Evolutionary conservation across 2,329 filamentous ascomycete genomes (phyloP), one percentile per base, ranked within the genome.

Genomic region (Endoconidiophora polonica): DNA sequence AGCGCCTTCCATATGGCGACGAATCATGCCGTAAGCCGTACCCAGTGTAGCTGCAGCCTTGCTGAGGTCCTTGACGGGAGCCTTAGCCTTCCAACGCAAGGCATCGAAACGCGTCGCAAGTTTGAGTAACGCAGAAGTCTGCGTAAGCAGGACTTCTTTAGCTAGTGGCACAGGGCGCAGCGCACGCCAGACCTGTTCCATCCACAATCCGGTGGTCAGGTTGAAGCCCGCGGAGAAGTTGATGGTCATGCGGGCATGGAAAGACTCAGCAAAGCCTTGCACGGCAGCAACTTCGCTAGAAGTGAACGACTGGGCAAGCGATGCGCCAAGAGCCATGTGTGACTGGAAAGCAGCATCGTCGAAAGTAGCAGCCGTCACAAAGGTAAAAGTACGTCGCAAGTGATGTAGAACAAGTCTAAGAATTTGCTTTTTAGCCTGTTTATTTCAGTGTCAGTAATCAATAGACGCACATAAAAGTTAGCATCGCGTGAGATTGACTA

Each of bases 141-240:
- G 69, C 24, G 68, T 61, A 40, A 79, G 62, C 0, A 68, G 65
- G 3, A 59, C 57, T 22, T 65, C 61, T 16, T 69, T 68, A 1
- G 69, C 63, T 20, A 79, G 68, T 3, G 77, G 71, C 9, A 67
- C 62, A 0, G 87, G 85, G 48, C 83, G 76, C 58, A 93, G 75
- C 1, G 68, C 59, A 40, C 76, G 74, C 90, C 88, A 94, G 4
- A 94, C 70, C 6, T 67, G 62, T 59, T 91, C 83, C 83, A 93
- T 91, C 56, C 77, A 81, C 10, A 87, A 67, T 0, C 86, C 87
- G 2, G 82, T 87, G 0, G 70, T 78, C 12, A 93, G 66, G 50
- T 78, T 77, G 66, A 87, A 88, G 2, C 77, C 79, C 14, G 76
- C 72, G 22, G 75, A 71, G 59, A 94, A 90, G 46, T 71, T 71